Percentiles rank a stretch among this genome's conserved stretches.
Evolutionary conservation across 2,329 filamentous ascomycete species (phyloP).

Genomic region (Fonsecaea multimorphosa): DNA sequence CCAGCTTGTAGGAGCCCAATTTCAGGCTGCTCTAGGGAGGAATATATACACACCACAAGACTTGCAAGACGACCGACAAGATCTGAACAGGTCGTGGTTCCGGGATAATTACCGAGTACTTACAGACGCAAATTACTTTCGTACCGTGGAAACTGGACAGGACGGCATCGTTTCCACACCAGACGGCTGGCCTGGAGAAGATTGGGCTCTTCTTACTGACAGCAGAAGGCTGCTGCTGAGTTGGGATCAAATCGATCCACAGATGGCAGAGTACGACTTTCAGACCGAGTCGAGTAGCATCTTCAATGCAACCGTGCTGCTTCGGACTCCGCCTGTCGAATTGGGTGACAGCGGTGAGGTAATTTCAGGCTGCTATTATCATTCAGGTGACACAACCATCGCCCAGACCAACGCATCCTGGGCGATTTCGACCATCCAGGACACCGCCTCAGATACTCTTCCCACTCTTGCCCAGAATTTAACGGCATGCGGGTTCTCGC

Average conservation of each 20-base stretch:
- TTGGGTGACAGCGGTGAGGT: constrained; percentile 50
- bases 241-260: constrained; percentile 63
- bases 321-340: constrained; percentile 6
- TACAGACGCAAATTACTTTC: constrained; percentile 57
- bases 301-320: constrained; percentile 57
- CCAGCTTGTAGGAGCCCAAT: constrained; percentile 55
- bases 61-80: constrained; percentile 58
- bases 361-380: constrained; percentile 61
- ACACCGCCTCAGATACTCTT: constrained; percentile 40
- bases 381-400: constrained; percentile 49
- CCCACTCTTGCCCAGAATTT: constrained; percentile 48
- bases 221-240: constrained; percentile 62
- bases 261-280: constrained; percentile 64
- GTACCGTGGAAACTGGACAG: constrained; percentile 36
- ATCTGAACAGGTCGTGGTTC: constrained; percentile 66
- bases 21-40: constrained; percentile 51
- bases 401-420: constrained; percentile 60
- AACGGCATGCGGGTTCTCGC: constrained; percentile 66
- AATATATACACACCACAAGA: constrained; percentile 59
- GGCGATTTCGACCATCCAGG: constrained; percentile 47
- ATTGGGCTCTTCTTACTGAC: constrained; percentile 61
- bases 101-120: constrained; percentile 20
- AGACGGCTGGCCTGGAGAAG: constrained; percentile 69
- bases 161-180: constrained; percentile 51
- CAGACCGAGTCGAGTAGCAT: constrained; percentile 57